Percentiles rank a stretch among this genome's conserved stretches.
These are phyloP conservation scores for Plasmodium chabaudi DNA, from an alignment of 169 alveolate species.

Conservation along the genomic window DNA sequence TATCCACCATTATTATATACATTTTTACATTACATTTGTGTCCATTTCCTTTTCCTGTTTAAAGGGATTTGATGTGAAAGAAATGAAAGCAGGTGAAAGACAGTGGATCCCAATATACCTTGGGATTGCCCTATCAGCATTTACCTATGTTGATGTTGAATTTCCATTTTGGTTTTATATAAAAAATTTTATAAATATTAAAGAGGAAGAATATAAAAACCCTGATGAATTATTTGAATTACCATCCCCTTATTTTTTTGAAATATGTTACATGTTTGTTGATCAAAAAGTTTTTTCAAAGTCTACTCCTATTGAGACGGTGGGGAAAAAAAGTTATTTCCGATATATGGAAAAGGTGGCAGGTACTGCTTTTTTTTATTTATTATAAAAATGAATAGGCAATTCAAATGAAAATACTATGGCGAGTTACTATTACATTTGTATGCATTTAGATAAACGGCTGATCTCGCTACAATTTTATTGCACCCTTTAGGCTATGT, in stretches of 20 bases:
- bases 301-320: constrained; percentile 77
- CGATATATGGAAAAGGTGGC: constrained; percentile 74
- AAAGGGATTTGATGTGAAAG: constrained; percentile 67
- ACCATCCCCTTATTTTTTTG: constrained; percentile 77
- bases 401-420: too few species aligned
- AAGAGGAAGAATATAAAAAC: constrained; percentile 74
- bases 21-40: not conserved
- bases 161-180: constrained; percentile 77
- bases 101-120: constrained; percentile 74
- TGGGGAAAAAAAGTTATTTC: constrained; percentile 72
- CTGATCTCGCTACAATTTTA: not conserved
- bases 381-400: too few species aligned
- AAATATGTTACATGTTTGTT: constrained; percentile 72
- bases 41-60: not conserved
- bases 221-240: constrained; percentile 53
- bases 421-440: too few species aligned
- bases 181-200: constrained; percentile 64
- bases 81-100: constrained; percentile 77
- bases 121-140: constrained; percentile 67
- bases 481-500: constrained; percentile 53
- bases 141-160: constrained; percentile 70
- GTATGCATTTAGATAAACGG: too few species aligned
- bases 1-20: too few species aligned
- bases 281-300: constrained; percentile 73
- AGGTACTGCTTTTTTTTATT: constrained; percentile 7